These are phyloP conservation scores for Tetraselmis striata DNA, from an alignment of 139 green algal genomes.

Conservation along the genomic window DNA sequence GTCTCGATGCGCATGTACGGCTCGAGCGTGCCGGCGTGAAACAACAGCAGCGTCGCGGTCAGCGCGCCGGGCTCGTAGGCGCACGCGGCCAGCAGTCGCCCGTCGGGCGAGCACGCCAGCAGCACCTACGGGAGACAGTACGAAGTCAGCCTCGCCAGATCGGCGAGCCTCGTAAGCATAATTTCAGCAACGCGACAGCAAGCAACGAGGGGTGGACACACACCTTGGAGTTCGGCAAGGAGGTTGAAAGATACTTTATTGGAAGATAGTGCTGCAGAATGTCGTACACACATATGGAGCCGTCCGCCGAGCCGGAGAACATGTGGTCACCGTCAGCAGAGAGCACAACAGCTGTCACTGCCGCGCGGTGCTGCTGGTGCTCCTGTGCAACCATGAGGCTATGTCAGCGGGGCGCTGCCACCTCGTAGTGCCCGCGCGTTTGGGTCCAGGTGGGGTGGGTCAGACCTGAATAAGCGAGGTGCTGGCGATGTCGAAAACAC, in stretches of 20 bases:
- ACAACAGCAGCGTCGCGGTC: constrained; percentile 34
- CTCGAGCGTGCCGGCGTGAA: constrained; percentile 41
- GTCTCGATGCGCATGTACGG: constrained; percentile 46
- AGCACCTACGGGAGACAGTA: neutral
- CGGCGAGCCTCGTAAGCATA: too few relatives aligned
- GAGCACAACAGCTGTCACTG: constrained; percentile 47
- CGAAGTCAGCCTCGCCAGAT: too few relatives aligned
- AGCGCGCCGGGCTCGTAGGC: constrained; percentile 5
- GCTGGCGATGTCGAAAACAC: constrained; percentile 62
- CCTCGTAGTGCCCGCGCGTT: too few relatives aligned
- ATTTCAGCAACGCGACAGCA: too few relatives aligned
- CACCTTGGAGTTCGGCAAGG: constrained; percentile 1
- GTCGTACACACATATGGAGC: constrained; percentile 64
- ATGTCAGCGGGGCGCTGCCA: too few relatives aligned
- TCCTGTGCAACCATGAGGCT: too few relatives aligned
- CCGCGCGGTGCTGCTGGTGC: constrained; percentile 53
- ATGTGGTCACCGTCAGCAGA: constrained; percentile 43
- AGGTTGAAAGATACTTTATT: constrained; percentile 43
- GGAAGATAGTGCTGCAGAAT: constrained; percentile 43
- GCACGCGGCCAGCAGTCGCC: constrained; percentile 7
- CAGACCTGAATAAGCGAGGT: constrained; percentile 53
- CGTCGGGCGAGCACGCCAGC: neutral
- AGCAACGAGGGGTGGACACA: too few relatives aligned
- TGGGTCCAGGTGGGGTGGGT: too few relatives aligned
- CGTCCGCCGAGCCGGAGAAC: constrained; percentile 51